Conservation (phyloP, 2,329 filamentous ascomycete genomes). For the Colletotrichum noveboracense region DNA sequence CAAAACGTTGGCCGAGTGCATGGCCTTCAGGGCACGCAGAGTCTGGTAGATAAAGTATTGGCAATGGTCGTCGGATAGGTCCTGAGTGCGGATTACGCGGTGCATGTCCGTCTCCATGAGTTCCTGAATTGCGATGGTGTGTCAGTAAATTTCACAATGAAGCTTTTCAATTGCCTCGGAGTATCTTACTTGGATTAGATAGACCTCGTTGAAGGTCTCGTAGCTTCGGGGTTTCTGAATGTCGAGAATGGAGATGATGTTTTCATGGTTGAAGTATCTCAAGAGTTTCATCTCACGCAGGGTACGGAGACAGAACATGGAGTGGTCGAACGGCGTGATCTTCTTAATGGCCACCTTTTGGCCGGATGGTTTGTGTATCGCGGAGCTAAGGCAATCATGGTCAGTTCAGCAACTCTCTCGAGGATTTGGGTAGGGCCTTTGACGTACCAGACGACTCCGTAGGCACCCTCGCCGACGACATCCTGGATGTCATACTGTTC, state of each 20-base stretch:
- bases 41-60: constrained; percentile 99
- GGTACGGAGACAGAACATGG: constrained; percentile 97
- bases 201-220: constrained; percentile 96
- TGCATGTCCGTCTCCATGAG: constrained; percentile 99
- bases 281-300: constrained; percentile 99
- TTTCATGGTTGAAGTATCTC: constrained; percentile 99
- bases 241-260: constrained; percentile 99
- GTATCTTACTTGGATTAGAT: constrained; percentile 85
- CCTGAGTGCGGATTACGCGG: constrained; percentile 96
- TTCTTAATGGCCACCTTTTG: constrained; percentile 99
- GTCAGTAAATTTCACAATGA: constrained; percentile 21
- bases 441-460: constrained; percentile 95
- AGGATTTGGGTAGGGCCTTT: background rate
- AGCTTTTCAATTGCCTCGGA: background rate
- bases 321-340: constrained; percentile 98
- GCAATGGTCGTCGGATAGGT: constrained; percentile 98
- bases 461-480: constrained; percentile 97
- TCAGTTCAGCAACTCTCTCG: background rate
- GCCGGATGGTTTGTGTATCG: constrained; percentile 95
- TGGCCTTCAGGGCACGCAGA: constrained; percentile 93
- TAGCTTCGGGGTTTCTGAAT: constrained; percentile 98
- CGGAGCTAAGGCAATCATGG: constrained; percentile 68
- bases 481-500: constrained; percentile 99
- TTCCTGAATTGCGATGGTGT: constrained; percentile 60
- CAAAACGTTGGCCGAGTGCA: constrained; percentile 98